Base-by-base conservation (phyloP, 176 grass and related monocot genomes). In the Aegilops sharonensis region DNA sequence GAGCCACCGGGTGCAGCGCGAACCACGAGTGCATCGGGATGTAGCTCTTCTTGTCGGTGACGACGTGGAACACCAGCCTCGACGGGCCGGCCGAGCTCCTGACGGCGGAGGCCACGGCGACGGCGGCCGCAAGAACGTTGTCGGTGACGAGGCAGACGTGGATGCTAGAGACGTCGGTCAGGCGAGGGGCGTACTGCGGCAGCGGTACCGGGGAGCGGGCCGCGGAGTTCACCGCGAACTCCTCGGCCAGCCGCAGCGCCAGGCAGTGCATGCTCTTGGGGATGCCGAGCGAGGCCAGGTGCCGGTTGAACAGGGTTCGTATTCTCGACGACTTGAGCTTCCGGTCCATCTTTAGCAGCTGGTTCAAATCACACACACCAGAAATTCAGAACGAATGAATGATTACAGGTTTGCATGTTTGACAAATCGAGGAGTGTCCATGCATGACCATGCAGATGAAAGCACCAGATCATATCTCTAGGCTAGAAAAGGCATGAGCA, bases 21-120 rank as follows among this genome's bases (percentile, higher is more conserved):
- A 99, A 99, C 97, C 97, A 99, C 47, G 97, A 84, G 78, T 99
- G 94, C 94, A 99, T 96, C 27, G 94, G 79, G 18, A 90, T 85
- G 67, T 93, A 97, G 71, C 88, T 97, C 87, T 94, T 96, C 89
- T 91, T 99, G 80, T 99, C 90, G 15, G 97, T 99, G 78, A 99
- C 80, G 76, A 99, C 83, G 85, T 99, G 97, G 80, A 99, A 93
- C 86, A 97, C 94, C 74, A 99, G 61, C 76, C 87, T 91, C 37
- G 71, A 65, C 27, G 90, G 88, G 23, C 91, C 64, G 59, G 42
- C 78, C 37, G 92, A 84, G 90, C 90, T 91, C 56, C 73, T 61
- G 14, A 84, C 84, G 36, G 92, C 78, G 24, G 97, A 99, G 17
- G 88, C 75, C 64, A 99, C 89, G 27, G 74, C 91, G 1, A 93